Base-by-base conservation (phyloP, 78 protist species). In the Dictyostelium purpureum region DNA sequence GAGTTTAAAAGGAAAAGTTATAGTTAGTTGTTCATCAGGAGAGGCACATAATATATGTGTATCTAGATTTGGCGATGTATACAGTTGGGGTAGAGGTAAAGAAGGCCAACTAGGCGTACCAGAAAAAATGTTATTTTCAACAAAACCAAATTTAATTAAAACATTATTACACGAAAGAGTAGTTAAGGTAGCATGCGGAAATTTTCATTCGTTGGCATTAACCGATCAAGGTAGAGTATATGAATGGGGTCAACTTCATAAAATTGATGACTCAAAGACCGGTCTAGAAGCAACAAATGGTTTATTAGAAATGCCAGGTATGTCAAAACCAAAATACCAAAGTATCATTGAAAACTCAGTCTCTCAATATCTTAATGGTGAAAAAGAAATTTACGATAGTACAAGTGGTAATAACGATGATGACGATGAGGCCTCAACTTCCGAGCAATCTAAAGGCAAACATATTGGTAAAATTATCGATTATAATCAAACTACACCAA, bases 31-130 rank as follows among this genome's bases (percentile, higher is more conserved):
- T 12, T 63, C 77, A 49, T 90, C 89, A 40, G 94, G 94, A 31
- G 94, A 90, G 21, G 37, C 59, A 38, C 94, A 90, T 70, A 54
- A 75, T 16, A 38, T 90, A 2, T 88, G 82, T 4, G 45, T 90
- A 6, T 66, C 89, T 14, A 74, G 75, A 70, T 81, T 81, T 78
- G 94, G 94, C 16, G 94, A 90, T 90, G 77, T 90, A 26, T 90
- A 90, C 54, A 35, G 71, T 31, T 90, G 88, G 88, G 94, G 94
- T 12, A 24, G 94, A 49, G 77, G 80, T 16, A 77, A 75, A 28
- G 94, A 90, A 75, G 94, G 94, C 14, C 87, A 90, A 56, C n/a
- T 90, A 24, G 94, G 94, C 21, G 65, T 63, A 37, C 12, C 38
- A 16, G 87, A 70, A 16, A 89, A 63, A 73, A 33, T 77, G 3